These are phyloP conservation scores for Silene uniflora DNA, from an alignment of 148 eudicot species.

Conservation along the genomic window DNA sequence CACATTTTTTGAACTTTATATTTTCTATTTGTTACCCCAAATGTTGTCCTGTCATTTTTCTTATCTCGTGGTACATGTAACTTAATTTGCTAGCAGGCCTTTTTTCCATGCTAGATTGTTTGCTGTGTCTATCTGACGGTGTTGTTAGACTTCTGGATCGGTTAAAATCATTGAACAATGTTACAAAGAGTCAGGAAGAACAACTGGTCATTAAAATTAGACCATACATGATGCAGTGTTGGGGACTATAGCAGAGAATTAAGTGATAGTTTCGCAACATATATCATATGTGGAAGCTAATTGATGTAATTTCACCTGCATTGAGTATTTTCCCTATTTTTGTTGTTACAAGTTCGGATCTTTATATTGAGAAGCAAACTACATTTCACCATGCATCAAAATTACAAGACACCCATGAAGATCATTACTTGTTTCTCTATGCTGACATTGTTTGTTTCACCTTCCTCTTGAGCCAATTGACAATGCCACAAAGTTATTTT, in stretches of 20 bases:
- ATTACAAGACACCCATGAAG: background rate
- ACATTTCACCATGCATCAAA: conserved; percentile 8
- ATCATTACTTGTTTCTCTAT: background rate
- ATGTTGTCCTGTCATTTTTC: background rate
- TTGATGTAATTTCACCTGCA: background rate
- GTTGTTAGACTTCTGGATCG: background rate
- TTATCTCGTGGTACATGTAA: background rate
- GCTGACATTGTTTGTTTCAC: background rate
- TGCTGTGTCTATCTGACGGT: background rate
- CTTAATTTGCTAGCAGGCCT: background rate
- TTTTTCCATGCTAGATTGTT: background rate
- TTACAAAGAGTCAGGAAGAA: background rate
- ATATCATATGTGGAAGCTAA: background rate
- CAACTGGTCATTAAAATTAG: background rate
- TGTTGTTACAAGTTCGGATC: background rate
- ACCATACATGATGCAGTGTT: background rate
- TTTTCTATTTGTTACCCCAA: background rate
- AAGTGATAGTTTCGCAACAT: background rate
- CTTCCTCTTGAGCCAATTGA: conserved; percentile 8
- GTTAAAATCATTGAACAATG: background rate
- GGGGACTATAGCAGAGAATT: background rate
- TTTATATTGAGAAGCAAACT: background rate
- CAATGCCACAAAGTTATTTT: conserved; percentile 13
- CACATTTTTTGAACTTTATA: background rate
- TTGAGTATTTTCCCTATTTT: background rate